These are phyloP conservation scores for Coniella lustricola DNA, from an alignment of 2,329 filamentous ascomycete genomes.

Conservation along the genomic window DNA sequence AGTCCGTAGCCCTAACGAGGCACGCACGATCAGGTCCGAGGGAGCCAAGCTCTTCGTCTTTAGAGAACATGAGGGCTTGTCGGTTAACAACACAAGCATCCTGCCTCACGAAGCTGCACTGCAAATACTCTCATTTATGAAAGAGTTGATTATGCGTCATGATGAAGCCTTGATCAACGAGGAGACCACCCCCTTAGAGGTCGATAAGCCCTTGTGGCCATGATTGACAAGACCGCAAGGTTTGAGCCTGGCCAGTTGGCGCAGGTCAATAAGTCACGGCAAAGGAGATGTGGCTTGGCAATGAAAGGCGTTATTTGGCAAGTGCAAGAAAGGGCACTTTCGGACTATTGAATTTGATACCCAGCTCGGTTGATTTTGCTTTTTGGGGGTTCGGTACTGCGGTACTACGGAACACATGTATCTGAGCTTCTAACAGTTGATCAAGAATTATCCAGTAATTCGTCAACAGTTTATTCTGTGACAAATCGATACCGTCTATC, in stretches of 20 bases:
- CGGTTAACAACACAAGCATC: slow-evolving; percentile 22
- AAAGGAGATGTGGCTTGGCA: not conserved
- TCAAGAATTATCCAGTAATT: too few relatives aligned
- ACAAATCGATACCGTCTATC: too few relatives aligned
- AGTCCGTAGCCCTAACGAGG: slow-evolving; percentile 17
- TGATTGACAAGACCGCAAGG: not conserved
- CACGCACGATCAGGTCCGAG: slow-evolving; percentile 12
- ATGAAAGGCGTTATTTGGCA: not conserved
- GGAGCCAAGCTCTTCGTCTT: slow-evolving; percentile 14
- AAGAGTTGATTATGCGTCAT: slow-evolving; percentile 17
- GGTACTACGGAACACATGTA: too few relatives aligned
- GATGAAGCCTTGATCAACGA: slow-evolving; percentile 15
- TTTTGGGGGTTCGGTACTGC: too few relatives aligned
- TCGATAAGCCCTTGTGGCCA: slow-evolving; percentile 12
- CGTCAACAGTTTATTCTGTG: too few relatives aligned
- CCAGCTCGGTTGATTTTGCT: too few relatives aligned
- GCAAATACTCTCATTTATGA: slow-evolving; percentile 23
- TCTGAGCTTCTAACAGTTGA: too few relatives aligned
- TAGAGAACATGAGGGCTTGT: slow-evolving; percentile 15
- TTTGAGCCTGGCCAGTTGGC: not conserved
- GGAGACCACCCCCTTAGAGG: slow-evolving; percentile 15
- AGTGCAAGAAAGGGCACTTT: not conserved
- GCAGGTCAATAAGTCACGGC: not conserved
- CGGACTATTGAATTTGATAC: too few relatives aligned
- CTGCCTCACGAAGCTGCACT: slow-evolving; percentile 21